These are phyloP conservation scores for Ogataea nakhonphanomensis DNA, from an alignment of 805 yeast species.

Conservation along the genomic window DNA sequence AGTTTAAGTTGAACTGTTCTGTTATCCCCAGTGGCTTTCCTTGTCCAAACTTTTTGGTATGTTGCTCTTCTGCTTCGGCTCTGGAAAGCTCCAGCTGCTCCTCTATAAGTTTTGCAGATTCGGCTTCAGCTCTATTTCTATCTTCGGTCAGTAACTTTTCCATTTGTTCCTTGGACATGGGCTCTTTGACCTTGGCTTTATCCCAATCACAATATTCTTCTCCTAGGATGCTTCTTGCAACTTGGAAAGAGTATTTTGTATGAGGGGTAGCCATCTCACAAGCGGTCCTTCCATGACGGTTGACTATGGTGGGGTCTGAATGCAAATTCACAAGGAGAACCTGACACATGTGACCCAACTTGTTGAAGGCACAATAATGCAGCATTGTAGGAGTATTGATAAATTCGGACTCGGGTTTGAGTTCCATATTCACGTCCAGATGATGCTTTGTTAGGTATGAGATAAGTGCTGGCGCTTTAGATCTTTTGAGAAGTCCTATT, in stretches of 20 bases:
- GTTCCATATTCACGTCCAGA: conserved; percentile 46
- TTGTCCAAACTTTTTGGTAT: conserved; percentile 31
- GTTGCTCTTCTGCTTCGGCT: conserved; percentile 35
- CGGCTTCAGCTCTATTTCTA: conserved; percentile 36
- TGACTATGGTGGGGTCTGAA: conserved; percentile 63
- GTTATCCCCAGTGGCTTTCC: conserved; percentile 33
- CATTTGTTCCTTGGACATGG: conserved; percentile 57
- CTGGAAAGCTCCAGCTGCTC: conserved; percentile 41
- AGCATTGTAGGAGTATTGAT: conserved; percentile 65
- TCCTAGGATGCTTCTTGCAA: conserved; percentile 64
- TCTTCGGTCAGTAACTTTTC: conserved; percentile 38
- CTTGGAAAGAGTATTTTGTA: conserved; percentile 57
- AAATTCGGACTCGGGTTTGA: conserved; percentile 56
- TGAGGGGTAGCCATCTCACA: conserved; percentile 56
- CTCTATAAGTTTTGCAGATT: conserved; percentile 38
- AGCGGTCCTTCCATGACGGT: conserved; percentile 58
- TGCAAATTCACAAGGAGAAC: conserved; percentile 59
- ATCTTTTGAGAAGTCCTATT: conserved; percentile 57
- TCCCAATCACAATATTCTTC: conserved; percentile 70
- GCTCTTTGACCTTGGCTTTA: conserved; percentile 56
- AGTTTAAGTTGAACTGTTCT: conserved; percentile 46
- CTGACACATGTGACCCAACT: conserved; percentile 63
- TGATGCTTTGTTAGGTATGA: conserved; percentile 58
- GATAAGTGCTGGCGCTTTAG: conserved; percentile 71
- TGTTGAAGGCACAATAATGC: conserved; percentile 72